phyloP scores from a whole-genome alignment of 2,329 filamentous ascomycete species.

The Fusarium albosuccineum region DNA sequence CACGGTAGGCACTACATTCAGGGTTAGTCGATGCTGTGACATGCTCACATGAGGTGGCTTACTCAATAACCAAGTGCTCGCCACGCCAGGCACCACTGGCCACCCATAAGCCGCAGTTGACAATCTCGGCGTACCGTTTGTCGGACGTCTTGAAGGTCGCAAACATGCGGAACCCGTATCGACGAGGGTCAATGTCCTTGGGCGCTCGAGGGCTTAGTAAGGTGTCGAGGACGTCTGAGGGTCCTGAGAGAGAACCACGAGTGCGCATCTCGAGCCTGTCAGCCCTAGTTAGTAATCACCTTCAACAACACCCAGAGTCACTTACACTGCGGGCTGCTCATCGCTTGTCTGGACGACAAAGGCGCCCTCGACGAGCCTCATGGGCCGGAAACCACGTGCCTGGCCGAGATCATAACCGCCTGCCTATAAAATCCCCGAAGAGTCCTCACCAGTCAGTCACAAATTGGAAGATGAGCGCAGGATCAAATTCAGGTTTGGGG shows the following conservation, averaged over 20 bases:
- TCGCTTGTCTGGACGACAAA: conserved; percentile 64
- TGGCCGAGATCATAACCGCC: conserved; percentile 59
- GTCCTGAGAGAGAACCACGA: conserved; percentile 61
- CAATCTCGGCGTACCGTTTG: conserved; percentile 61
- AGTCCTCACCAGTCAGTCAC: conserved; percentile 42
- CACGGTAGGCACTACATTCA: conserved; percentile 50
- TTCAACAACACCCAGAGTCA: not conserved
- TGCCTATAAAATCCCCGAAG: conserved; percentile 47
- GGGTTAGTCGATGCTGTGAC: conserved; percentile 23
- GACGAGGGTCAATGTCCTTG: conserved; percentile 56
- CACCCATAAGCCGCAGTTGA: conserved; percentile 65
- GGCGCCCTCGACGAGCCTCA: conserved; percentile 61
- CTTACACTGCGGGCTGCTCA: conserved; percentile 59
- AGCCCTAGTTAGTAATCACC: conserved; percentile 7
- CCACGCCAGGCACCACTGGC: conserved; percentile 62
- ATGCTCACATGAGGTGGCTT: conserved; percentile 39
- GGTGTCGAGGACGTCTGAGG: conserved; percentile 58
- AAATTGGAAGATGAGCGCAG: conserved; percentile 16
- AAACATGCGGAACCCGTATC: conserved; percentile 63
- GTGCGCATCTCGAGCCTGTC: conserved; percentile 59
- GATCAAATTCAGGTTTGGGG: conserved; percentile 1
- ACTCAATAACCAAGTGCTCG: conserved; percentile 62
- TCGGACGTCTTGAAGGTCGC: conserved; percentile 64
- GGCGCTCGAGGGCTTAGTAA: conserved; percentile 54
- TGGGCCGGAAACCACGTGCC: conserved; percentile 56